phyloP scores from a whole-genome alignment of 768 basidiomycete species.

The Pleurotus ostreatus region DNA sequence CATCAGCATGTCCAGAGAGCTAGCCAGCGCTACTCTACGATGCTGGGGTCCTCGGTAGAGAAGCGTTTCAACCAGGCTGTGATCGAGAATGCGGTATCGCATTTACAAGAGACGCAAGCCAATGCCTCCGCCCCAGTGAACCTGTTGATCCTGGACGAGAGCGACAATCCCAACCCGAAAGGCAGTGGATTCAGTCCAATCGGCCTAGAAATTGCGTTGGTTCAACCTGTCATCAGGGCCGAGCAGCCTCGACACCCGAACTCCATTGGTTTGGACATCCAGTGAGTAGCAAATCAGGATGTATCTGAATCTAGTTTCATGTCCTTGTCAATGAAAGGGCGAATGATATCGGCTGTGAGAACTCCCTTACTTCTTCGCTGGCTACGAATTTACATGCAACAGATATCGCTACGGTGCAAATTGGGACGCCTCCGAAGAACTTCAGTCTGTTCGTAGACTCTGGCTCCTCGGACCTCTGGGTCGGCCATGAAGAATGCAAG shows the following conservation, averaged over 20 bases:
- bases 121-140: not conserved
- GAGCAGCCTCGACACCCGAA: slow-evolving; percentile 22
- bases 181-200: slow-evolving; percentile 3
- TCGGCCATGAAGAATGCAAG: slow-evolving; percentile 25
- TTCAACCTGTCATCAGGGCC: slow-evolving; percentile 5
- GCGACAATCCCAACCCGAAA: slow-evolving; percentile 3
- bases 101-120: not conserved
- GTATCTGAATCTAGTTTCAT: too few relatives aligned
- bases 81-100: not conserved
- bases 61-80: slow-evolving; percentile 3
- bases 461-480: slow-evolving; percentile 45
- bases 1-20: slow-evolving; percentile 3
- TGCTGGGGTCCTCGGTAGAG: not conserved
- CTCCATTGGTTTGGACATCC: slow-evolving; percentile 67
- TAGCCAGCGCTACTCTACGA: not conserved
- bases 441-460: slow-evolving; percentile 44
- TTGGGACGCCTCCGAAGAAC: slow-evolving; percentile 28
- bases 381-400: not conserved
- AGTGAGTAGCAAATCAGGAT: slow-evolving; percentile 35
- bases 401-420: not conserved
- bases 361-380: not conserved
- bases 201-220: slow-evolving; percentile 2
- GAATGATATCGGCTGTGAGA: slow-evolving; percentile 6
- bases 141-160: not conserved
- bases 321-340: not conserved